Evolutionary conservation across 2,329 filamentous ascomycete genomes (phyloP).

Genomic region (Fusarium sp.): DNA sequence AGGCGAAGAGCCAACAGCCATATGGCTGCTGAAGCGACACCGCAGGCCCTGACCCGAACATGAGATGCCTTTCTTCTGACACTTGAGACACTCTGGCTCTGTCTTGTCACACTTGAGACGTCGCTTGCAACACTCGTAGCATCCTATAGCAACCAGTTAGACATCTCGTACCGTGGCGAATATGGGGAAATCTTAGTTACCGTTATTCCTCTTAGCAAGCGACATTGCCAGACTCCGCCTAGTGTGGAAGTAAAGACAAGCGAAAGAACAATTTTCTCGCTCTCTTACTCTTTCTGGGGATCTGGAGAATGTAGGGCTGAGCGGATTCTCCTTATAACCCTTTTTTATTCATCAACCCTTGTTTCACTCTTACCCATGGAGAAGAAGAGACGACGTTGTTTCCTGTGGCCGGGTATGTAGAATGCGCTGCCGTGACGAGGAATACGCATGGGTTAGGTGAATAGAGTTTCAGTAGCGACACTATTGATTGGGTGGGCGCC

Average conservation of each 20-base stretch:
- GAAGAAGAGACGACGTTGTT: not conserved
- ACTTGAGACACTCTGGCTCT: slow-evolving; percentile 56
- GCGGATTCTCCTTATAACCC: slow-evolving; percentile 5
- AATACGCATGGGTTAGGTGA: not conserved
- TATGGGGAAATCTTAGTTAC: slow-evolving; percentile 12
- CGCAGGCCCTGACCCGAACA: slow-evolving; percentile 55
- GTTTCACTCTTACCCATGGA: not conserved
- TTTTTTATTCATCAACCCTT: not conserved
- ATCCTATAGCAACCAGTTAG: slow-evolving; percentile 44
- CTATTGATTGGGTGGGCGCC: not conserved
- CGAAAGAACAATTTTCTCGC: not conserved
- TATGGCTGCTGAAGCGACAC: slow-evolving; percentile 54
- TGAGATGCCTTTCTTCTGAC: slow-evolving; percentile 54
- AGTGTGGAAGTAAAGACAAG: not conserved
- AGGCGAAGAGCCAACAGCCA: slow-evolving; percentile 25
- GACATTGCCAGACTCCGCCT: slow-evolving; percentile 34
- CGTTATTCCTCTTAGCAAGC: slow-evolving; percentile 48
- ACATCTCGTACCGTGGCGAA: not conserved
- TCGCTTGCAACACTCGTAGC: slow-evolving; percentile 55
- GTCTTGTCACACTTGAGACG: slow-evolving; percentile 57
- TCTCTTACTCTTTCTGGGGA: slow-evolving; percentile 5
- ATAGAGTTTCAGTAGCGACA: not conserved
- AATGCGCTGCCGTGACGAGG: not conserved
- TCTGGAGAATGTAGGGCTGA: not conserved
- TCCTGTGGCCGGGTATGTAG: not conserved